Base-by-base conservation (phyloP, 2,329 filamentous ascomycete genomes). In the Dendrostoma leiphaemia region DNA sequence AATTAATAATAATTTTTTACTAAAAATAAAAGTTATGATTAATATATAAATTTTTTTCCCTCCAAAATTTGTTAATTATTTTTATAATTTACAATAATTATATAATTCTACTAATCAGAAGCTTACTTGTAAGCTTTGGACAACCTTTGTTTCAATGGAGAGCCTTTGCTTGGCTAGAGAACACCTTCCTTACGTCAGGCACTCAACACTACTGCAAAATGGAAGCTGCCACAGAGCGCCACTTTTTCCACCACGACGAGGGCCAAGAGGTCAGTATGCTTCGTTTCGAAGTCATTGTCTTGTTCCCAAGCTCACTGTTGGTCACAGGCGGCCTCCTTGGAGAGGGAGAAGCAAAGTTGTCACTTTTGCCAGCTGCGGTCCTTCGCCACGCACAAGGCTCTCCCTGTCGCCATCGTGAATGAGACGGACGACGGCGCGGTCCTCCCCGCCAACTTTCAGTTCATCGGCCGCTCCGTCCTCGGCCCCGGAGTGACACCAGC, bases 391-490 rank as follows among this genome's bases (percentile, higher is more conserved):
- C 77, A 83, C 57, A 54, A 65, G 0, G 55, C 65, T 1, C 74
- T 73, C 7, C 82, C 83, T 1, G 77, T 91, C 24, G 81, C 81
- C 0, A 77, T 92, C 1, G 71, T 85, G 48, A 93, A 93, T 64
- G 71, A 77, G 0, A 69, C 81, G 2, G 85, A 88, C 60, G 69
- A 77, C 2, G 60, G 62, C 54, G 75, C 62, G 60, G 77, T 61
- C n/a, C 72, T 84, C 13, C 84, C 88, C 0, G 69, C 81, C 0
- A 72, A 80, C 35, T 95, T 94, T 62, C 75, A 75, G 0, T 93
- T 92, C 66, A 85, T 91, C 50, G 74, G 85, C 6, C 69, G 78
- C 1, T 85, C 83, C 9, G 72, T 86, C 4, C 74, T 89, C 1
- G 71, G 80, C 3, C 62, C 77, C 1, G 86, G 82, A 19, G 85